Base-by-base conservation (phyloP, 345 rosid genomes). In the Raphanus raphanistrum region DNA sequence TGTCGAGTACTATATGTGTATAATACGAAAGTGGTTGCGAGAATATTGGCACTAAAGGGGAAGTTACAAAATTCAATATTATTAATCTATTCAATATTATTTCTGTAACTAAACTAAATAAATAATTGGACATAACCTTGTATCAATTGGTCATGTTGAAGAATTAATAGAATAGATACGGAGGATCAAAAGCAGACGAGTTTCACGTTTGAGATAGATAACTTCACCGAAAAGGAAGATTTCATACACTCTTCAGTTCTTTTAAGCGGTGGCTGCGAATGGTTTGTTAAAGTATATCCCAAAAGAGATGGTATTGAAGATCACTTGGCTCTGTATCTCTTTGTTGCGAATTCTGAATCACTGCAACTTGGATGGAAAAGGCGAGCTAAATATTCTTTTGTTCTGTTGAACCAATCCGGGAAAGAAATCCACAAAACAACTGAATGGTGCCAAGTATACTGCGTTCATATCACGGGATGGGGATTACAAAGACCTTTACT, bases 151-250 rank as follows among this genome's bases (percentile, higher is more conserved):
- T 21, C 1, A 21, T 21, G 21, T 21, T 21, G 21, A 21, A 21
- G 21, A 21, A 21, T 21, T 21, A 21, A 21, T 21, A 21, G 21
- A 21, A 21, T 21, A 10, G 12, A 62, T 9, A 54, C 59, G 57
- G 38, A 71, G 57, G 9, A 59, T 26, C 38, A 71, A 0, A 71
- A 25, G 57, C 75, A 3, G 15, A 38, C 57, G 3, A 71, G 38
- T 71, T 59, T 71, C 15, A 60, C 15, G 36, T 60, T 70, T 70
- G 73, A 70, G 63, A 70, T 70, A 12, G 73, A 70, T 70, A 70
- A 55, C 63, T 70, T 70, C 50, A 33, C 48, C 0, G 32, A 55
- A 13, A 70, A 70, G 21, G 63, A 55, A 70, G 32, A 52, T 69
- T 16, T 5, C 1, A 16, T 16, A 52, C 17, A 0, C 54, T 69